Evolutionary conservation across 1,284 basidiomycete species (phyloP).

Genomic region (Microbotryomycetes sp.): DNA sequence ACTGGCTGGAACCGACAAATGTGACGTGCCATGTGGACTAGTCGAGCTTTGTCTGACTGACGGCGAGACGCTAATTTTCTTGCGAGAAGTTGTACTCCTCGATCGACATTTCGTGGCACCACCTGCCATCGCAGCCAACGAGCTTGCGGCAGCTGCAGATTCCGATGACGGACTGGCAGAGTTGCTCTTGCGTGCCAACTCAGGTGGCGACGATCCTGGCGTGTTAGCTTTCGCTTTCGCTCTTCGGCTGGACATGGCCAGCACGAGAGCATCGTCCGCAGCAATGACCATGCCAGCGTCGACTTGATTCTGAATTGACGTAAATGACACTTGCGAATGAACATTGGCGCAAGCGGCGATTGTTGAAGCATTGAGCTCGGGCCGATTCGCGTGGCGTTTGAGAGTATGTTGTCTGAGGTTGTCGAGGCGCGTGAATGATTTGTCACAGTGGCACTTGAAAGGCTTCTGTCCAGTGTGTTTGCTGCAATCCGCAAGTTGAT

Average conservation of each 20-base stretch:
- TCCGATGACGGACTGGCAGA: neutral
- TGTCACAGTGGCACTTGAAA: constrained; percentile 87
- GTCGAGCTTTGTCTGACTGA: neutral
- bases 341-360: constrained; percentile 26
- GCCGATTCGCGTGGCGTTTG: constrained; percentile 86
- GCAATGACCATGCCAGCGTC: constrained; percentile 28
- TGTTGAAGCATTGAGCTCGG: constrained; percentile 59
- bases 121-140: neutral
- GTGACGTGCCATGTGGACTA: neutral
- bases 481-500: constrained; percentile 46
- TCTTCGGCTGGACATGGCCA: neutral
- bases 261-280: neutral
- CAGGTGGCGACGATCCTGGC: too few species aligned
- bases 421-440: constrained; percentile 91
- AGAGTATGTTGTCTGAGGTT: constrained; percentile 94
- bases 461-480: constrained; percentile 97
- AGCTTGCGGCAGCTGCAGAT: neutral
- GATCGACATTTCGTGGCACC: too few species aligned
- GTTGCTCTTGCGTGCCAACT: neutral
- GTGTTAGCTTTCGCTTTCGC: too few species aligned
- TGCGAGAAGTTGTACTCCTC: too few species aligned
- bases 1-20: neutral
- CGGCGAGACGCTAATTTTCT: neutral
- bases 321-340: constrained; percentile 28
- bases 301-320: constrained; percentile 18